Conservation (phyloP, 2,329 filamentous ascomycete species). For the Lachnellula cervina region DNA sequence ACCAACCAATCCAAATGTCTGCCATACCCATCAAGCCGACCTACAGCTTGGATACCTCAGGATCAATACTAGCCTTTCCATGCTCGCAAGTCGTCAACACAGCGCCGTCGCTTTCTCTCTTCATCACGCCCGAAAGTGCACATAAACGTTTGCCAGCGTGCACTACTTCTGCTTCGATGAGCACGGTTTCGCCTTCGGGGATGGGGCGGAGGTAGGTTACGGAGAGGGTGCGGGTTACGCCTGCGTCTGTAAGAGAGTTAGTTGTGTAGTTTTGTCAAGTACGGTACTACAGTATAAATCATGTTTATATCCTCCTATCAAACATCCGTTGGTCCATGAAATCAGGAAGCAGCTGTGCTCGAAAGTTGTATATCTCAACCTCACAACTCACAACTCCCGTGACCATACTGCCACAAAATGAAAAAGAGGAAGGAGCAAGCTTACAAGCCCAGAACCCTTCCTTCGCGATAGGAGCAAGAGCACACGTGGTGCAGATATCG, state of each 20-base stretch:
- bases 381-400: too few species aligned
- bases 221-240: constrained; percentile 61
- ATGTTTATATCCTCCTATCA: too few species aligned
- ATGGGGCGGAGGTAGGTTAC: constrained; percentile 64
- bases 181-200: constrained; percentile 50
- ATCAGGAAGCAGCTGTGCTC: too few species aligned
- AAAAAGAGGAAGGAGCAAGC: too few species aligned
- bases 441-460: constrained; percentile 53
- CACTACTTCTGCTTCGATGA: constrained; percentile 54
- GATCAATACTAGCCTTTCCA: constrained; percentile 58
- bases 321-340: too few species aligned
- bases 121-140: constrained; percentile 51
- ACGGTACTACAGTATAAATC: too few species aligned
- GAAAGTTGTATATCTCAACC: too few species aligned
- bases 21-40: constrained; percentile 7
- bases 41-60: constrained; percentile 25
- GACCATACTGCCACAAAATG: too few species aligned
- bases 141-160: constrained; percentile 53
- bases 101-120: constrained; percentile 45
- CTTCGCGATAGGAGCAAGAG: constrained; percentile 50
- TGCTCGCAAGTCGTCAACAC: constrained; percentile 58
- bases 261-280: too few species aligned
- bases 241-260: constrained; percentile 35
- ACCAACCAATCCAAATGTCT: neutral
- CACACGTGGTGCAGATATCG: constrained; percentile 58